A percentile compares a stretch with the other conserved stretches of the same genome.
Conservation (phyloP, 1,139 yeast genomes). For the Candida sp. region DNA sequence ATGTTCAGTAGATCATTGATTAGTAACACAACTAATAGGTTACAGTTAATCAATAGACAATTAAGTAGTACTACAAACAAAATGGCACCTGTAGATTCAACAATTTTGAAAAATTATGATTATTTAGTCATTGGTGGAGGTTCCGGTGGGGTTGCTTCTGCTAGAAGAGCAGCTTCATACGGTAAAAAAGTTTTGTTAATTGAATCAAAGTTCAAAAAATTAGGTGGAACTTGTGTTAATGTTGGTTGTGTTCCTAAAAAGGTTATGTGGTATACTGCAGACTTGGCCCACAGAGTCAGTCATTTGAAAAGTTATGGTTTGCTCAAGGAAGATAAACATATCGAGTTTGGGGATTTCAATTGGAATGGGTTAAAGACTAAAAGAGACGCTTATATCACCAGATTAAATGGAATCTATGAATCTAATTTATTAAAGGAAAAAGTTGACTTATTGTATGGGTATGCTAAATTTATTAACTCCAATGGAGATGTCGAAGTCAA, state of each 20-base stretch:
- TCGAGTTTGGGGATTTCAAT: conserved; percentile 58
- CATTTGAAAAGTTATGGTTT: conserved; percentile 86
- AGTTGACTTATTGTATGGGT: conserved; percentile 85
- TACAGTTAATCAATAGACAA: conserved; percentile 21
- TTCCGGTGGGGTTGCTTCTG: conserved; percentile 98
- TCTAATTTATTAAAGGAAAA: conserved; percentile 84
- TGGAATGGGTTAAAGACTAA: conserved; percentile 81
- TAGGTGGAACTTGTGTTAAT: conserved; percentile 99
- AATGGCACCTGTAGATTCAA: conserved; percentile 48
- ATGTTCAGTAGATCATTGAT: neutral
- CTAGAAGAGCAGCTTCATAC: conserved; percentile 91
- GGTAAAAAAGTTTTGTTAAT: conserved; percentile 86
- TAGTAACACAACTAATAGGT: conserved; percentile 11
- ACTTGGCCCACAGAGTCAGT: conserved; percentile 69
- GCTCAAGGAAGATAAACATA: conserved; percentile 42
- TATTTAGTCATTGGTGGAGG: conserved; percentile 98
- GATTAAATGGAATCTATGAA: conserved; percentile 92
- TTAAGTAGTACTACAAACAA: conserved; percentile 16
- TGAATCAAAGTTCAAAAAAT: conserved; percentile 61
- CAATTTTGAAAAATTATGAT: conserved; percentile 59
- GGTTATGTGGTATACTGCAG: conserved; percentile 98
- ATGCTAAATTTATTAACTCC: conserved; percentile 65
- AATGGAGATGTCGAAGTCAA: conserved; percentile 79
- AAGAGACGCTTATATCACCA: conserved; percentile 85
- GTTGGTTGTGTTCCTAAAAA: conserved; percentile 99